Conservation (phyloP, 2,329 filamentous ascomycete genomes). For the Penicillium sp. region DNA sequence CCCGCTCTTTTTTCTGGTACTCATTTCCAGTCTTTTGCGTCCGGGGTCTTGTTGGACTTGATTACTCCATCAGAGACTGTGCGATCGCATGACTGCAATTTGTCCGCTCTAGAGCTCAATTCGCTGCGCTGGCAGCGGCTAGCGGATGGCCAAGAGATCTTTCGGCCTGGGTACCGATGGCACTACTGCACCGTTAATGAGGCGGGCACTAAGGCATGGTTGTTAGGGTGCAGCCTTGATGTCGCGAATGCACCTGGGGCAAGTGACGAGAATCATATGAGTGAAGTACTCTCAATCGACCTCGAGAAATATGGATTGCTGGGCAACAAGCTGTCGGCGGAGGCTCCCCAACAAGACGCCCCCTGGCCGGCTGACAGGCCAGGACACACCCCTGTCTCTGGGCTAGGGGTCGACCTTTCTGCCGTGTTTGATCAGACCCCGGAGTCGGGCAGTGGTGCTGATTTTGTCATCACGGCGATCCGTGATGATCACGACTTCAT, state of each 20-base stretch:
- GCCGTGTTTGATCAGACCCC: constrained; percentile 85
- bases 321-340: constrained; percentile 71
- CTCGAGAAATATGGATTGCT: constrained; percentile 88
- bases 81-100: constrained; percentile 81
- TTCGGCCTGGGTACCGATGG: constrained; percentile 90
- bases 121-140: constrained; percentile 92
- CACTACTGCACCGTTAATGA: constrained; percentile 97
- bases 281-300: constrained; percentile 92
- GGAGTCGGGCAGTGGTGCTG: constrained; percentile 81
- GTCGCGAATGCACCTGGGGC: constrained; percentile 67
- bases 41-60: constrained; percentile 89
- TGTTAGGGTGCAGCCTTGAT: constrained; percentile 89
- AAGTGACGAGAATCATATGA: constrained; percentile 86
- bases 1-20: constrained; percentile 88
- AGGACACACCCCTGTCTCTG: constrained; percentile 55
- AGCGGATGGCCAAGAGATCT: constrained; percentile 91
- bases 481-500: constrained; percentile 61
- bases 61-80: constrained; percentile 90
- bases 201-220: constrained; percentile 93
- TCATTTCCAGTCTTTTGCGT: constrained; percentile 95
- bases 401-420: constrained; percentile 84
- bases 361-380: constrained; percentile 60
- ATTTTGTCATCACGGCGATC: constrained; percentile 89
- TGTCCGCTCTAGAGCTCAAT: constrained; percentile 86
- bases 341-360: constrained; percentile 54